Base-by-base conservation (phyloP, 2,329 filamentous ascomycete genomes). In the Capronia americana region DNA sequence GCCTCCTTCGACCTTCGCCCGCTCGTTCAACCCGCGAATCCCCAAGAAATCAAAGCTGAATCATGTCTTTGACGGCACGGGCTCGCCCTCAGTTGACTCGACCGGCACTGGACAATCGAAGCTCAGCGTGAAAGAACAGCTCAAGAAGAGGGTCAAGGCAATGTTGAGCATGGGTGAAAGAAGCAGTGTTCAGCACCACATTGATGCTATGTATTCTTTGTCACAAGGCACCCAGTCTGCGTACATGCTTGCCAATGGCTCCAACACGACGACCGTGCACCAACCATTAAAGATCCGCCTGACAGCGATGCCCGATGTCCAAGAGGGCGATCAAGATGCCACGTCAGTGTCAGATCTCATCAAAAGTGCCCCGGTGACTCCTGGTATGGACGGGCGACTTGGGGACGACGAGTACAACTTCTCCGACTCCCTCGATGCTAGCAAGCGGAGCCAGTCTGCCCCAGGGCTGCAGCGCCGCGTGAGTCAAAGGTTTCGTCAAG, bases 51-150 rank as follows among this genome's bases (percentile, higher is more conserved):
- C 63, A 26, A 64, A 62, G 23, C 54, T 69, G 20, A 64, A 61
- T 38, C 62, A 71, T 32, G 44, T 69, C 54, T 69, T 67, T 57
- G 69, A 71, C 58, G 69, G 69, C 41, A 65, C 67, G 7, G 60
- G 48, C 23, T 71, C 67, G n/a, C 57, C 54, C 23, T 71, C 69
- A 20, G 57, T 69, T 11, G 69, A 69, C n/a, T 71, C 69, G 10
- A 63, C 59, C 11, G 68, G 67, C 44, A 68, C 67, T 26, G 63
- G 63, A 28, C 60, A 62, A 6, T 69, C 67, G 11, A 69, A 59
- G 53, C 26, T 53, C 38, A 69, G 68, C 54, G 59, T 69, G 46
- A 69, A 63, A 51, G 65, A 53, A 51, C 68, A 69, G 28, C 20
- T 69, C 51, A 68, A 60, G 63, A 69, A 59, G 57, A 57, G 65